phyloP scores from a whole-genome alignment of 257 asterid species.

The Solanum infundibuliforme region DNA sequence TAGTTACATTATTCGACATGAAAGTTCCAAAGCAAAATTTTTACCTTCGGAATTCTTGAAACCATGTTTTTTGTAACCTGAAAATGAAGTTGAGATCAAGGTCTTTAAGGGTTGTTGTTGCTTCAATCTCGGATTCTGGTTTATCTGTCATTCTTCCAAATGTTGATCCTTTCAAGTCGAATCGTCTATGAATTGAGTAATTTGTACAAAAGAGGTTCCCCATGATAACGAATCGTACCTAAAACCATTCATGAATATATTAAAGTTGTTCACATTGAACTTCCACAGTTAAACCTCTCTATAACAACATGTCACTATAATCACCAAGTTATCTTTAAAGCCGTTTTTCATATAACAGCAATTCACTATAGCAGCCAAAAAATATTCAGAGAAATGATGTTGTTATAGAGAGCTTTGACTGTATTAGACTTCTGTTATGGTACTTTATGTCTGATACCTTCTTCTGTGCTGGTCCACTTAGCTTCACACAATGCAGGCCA shows the following conservation, averaged over 20 bases:
- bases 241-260: constrained; percentile 3
- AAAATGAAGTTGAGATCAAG: constrained; percentile 83
- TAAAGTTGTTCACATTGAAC: background rate
- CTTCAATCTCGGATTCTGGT: constrained; percentile 79
- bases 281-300: background rate
- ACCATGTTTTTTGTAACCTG: constrained; percentile 74
- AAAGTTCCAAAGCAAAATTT: background rate
- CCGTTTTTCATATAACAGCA: background rate
- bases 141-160: constrained; percentile 82
- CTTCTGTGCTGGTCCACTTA: constrained; percentile 49
- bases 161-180: constrained; percentile 89
- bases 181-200: constrained; percentile 61
- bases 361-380: background rate
- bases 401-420: background rate
- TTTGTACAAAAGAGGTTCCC: constrained; percentile 79
- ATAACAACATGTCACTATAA: background rate
- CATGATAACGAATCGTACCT: constrained; percentile 88
- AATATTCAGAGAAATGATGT: background rate
- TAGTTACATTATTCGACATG: background rate
- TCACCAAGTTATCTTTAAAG: background rate
- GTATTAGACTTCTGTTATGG: background rate
- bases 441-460: constrained; percentile 34
- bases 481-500: constrained; percentile 57
- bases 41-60: constrained; percentile 75
- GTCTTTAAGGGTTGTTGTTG: constrained; percentile 85